Percentiles rank a stretch among this genome's conserved stretches.
phyloP scores from a whole-genome alignment of 192 early-diverging fungal genomes.

The Chytriomyces sp. region DNA sequence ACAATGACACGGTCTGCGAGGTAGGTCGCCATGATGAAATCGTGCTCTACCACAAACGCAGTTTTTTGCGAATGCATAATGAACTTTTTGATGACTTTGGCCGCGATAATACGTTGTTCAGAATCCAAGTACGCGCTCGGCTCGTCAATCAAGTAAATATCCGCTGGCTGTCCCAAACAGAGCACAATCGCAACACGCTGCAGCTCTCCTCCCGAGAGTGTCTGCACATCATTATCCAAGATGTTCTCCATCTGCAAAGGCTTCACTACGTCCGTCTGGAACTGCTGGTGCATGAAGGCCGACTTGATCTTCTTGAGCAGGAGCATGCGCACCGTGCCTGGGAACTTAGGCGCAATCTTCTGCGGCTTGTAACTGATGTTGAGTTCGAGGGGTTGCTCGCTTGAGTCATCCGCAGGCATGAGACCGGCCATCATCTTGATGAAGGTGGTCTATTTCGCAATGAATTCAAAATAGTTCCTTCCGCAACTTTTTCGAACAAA shows the following conservation, averaged over 20 bases:
- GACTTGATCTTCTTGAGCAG: constrained; percentile 85
- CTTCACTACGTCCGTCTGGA: constrained; percentile 96
- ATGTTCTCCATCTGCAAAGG: constrained; percentile 91
- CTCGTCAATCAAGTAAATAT: constrained; percentile 98
- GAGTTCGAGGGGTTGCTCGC: constrained; percentile 79
- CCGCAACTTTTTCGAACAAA: no score
- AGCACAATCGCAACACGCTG: constrained; percentile 97
- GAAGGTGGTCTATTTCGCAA: no score
- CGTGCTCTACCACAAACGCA: constrained; percentile 98
- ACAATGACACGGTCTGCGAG: constrained; percentile 96
- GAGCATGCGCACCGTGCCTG: constrained; percentile 88
- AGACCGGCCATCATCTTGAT: constrained; percentile 89
- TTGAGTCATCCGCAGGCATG: constrained; percentile 71
- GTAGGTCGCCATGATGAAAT: constrained; percentile 99
- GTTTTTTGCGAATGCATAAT: constrained; percentile 96
- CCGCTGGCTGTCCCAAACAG: constrained; percentile 84
- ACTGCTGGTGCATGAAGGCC: constrained; percentile 88
- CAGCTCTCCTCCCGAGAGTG: constrained; percentile 97
- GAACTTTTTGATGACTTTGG: constrained; percentile 98
- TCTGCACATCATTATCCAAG: constrained; percentile 78
- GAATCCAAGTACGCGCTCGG: constrained; percentile 98
- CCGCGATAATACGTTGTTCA: constrained; percentile 98
- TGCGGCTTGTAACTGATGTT: constrained; percentile 96
- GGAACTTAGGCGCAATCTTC: constrained; percentile 95
- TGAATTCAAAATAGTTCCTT: no score